These are phyloP conservation scores for Penicillium macrosclerotiorum DNA, from an alignment of 495 filamentous ascomycete genomes.

Conservation along the genomic window DNA sequence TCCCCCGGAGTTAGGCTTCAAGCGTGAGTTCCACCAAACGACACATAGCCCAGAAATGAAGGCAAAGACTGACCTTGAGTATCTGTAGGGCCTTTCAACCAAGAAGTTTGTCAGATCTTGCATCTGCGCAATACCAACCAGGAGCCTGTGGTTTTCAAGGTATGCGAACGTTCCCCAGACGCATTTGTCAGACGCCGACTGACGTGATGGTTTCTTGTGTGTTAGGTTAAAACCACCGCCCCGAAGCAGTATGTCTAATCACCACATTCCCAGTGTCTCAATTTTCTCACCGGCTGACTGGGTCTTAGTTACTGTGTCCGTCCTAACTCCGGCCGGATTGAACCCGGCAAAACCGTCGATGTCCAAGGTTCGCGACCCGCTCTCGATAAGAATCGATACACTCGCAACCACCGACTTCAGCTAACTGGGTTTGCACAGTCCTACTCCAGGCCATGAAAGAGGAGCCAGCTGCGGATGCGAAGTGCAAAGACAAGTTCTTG, in stretches of 20 bases:
- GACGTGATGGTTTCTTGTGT: constrained; percentile 12
- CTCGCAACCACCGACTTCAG: neutral
- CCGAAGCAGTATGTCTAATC: constrained; percentile 83
- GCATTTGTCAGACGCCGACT: constrained; percentile 20
- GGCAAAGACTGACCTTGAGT: constrained; percentile 19
- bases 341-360: constrained; percentile 81
- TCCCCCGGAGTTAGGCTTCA: constrained; percentile 88
- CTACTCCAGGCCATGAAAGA: constrained; percentile 97
- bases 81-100: constrained; percentile 80
- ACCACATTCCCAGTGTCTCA: neutral
- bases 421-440: constrained; percentile 52
- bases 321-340: constrained; percentile 93
- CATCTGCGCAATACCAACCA: constrained; percentile 74
- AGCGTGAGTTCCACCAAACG: constrained; percentile 59
- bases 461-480: constrained; percentile 78
- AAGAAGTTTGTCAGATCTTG: constrained; percentile 83
- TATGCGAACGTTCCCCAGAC: constrained; percentile 36
- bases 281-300: constrained; percentile 19
- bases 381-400: constrained; percentile 6
- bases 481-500: constrained; percentile 96
- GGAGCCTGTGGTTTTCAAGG: constrained; percentile 93
- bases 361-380: constrained; percentile 71
- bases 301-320: constrained; percentile 88
- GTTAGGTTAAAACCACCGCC: constrained; percentile 95
- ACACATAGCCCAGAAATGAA: constrained; percentile 2